Percentiles rank a stretch among this genome's conserved stretches.
Evolutionary conservation across 2,329 filamentous ascomycete genomes (phyloP).

Genomic region (Fusarium sp.): DNA sequence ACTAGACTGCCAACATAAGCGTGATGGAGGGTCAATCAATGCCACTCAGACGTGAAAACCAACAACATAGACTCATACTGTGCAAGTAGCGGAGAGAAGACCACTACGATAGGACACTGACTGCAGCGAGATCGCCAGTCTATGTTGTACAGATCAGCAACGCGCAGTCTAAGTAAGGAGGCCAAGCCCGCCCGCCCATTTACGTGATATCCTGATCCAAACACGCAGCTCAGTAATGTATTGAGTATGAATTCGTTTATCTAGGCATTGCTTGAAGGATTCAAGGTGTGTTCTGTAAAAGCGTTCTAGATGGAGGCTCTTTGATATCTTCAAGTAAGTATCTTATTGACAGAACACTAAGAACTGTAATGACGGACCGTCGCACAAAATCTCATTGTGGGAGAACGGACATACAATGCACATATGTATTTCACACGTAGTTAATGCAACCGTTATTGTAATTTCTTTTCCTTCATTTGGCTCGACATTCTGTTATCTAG

Average conservation of each 20-base stretch:
- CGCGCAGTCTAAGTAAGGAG: not conserved
- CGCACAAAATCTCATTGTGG: not conserved
- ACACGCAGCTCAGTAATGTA: not conserved
- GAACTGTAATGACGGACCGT: not conserved
- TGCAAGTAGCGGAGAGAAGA: not conserved
- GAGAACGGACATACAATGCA: not conserved
- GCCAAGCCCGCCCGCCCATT: not conserved
- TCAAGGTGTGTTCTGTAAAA: not conserved
- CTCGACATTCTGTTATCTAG: slow-evolving; percentile 11
- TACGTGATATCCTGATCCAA: not conserved
- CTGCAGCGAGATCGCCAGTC: not conserved
- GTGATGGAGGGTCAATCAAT: slow-evolving; percentile 7
- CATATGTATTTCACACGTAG: not conserved
- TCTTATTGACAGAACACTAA: not conserved
- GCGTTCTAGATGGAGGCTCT: not conserved
- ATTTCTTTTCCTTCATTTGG: slow-evolving; percentile 12
- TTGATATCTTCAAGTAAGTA: not conserved
- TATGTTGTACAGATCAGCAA: not conserved
- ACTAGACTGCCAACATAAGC: slow-evolving; percentile 6
- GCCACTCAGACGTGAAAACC: not conserved
- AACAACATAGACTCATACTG: slow-evolving; percentile 6
- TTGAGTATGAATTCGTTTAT: not conserved
- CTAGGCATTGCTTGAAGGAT: not conserved
- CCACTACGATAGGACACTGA: not conserved
- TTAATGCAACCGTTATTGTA: not conserved